Evolutionary conservation across 2,329 filamentous ascomycete species (phyloP).

Genomic region (Ophiostoma ulmi): DNA sequence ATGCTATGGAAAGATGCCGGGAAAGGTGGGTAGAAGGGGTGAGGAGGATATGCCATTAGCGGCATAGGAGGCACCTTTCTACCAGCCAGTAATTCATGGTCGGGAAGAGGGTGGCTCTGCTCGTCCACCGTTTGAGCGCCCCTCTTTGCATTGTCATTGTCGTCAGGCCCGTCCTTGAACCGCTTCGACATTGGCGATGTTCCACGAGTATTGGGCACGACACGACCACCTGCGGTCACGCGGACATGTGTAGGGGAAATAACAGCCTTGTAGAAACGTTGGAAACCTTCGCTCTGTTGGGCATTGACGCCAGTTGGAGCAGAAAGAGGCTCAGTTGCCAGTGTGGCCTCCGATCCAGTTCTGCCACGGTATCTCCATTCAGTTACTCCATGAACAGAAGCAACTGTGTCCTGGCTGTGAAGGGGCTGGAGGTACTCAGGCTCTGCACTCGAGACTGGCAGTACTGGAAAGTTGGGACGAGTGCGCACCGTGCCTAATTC

Average conservation of each 20-base stretch:
- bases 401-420: not conserved
- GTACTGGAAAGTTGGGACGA: conserved; percentile 35
- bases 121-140: conserved; percentile 25
- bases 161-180: conserved; percentile 39
- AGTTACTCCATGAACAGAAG: conserved; percentile 28
- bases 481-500: not conserved
- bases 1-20: conserved; percentile 32
- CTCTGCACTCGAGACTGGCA: conserved; percentile 34
- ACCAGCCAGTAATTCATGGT: not conserved
- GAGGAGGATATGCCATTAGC: conserved; percentile 29
- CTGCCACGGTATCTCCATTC: conserved; percentile 36
- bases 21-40: conserved; percentile 26
- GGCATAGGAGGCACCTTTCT: conserved; percentile 28
- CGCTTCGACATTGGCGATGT: conserved; percentile 50
- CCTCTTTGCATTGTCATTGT: conserved; percentile 29
- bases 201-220: conserved; percentile 59
- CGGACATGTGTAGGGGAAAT: conserved; percentile 62
- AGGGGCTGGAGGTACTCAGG: conserved; percentile 31
- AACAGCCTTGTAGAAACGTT: conserved; percentile 63
- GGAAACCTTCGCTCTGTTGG: conserved; percentile 61
- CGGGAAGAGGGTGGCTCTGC: conserved; percentile 18
- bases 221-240: conserved; percentile 61
- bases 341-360: conserved; percentile 45
- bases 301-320: conserved; percentile 50
- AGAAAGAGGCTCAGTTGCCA: conserved; percentile 46